These are phyloP conservation scores for Penicillium maclennaniae DNA, from an alignment of 495 filamentous ascomycete genomes.

Conservation along the genomic window DNA sequence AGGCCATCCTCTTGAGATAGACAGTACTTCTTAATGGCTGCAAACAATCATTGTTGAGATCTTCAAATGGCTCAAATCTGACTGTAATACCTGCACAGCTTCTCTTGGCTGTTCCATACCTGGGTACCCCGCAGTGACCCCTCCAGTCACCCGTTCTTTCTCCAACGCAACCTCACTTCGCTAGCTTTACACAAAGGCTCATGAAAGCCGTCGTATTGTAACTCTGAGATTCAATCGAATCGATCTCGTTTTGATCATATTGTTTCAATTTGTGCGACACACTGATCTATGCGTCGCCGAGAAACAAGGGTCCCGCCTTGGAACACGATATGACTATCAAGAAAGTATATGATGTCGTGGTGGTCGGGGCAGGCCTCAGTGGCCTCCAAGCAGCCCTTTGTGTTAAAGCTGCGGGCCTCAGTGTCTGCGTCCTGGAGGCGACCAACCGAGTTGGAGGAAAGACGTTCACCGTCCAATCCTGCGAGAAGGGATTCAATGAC, in stretches of 20 bases:
- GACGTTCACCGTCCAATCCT: slow-evolving; percentile 24
- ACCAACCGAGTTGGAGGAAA: slow-evolving; percentile 47
- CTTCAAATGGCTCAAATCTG: background rate
- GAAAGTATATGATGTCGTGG: slow-evolving; percentile 30
- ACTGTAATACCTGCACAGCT: background rate
- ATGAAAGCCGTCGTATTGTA: no score
- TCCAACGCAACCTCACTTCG: background rate
- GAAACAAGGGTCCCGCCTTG: background rate
- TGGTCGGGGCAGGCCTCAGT: slow-evolving; percentile 49
- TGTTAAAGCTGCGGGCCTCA: slow-evolving; percentile 35
- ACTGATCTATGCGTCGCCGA: background rate
- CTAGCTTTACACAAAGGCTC: no score
- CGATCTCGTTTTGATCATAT: no score
- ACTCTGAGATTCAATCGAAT: no score
- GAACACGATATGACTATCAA: background rate
- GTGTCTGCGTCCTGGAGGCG: slow-evolving; percentile 42
- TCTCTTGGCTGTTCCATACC: background rate
- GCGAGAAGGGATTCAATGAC: slow-evolving; percentile 33
- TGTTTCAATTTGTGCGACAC: no score
- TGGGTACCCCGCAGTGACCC: background rate
- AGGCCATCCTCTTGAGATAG: background rate
- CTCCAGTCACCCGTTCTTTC: background rate
- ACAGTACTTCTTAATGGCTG: background rate
- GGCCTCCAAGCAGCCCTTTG: slow-evolving; percentile 45
- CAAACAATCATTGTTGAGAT: background rate